phyloP scores from a whole-genome alignment of 495 filamentous ascomycete genomes.

The Polyplosphaeria fusca region DNA sequence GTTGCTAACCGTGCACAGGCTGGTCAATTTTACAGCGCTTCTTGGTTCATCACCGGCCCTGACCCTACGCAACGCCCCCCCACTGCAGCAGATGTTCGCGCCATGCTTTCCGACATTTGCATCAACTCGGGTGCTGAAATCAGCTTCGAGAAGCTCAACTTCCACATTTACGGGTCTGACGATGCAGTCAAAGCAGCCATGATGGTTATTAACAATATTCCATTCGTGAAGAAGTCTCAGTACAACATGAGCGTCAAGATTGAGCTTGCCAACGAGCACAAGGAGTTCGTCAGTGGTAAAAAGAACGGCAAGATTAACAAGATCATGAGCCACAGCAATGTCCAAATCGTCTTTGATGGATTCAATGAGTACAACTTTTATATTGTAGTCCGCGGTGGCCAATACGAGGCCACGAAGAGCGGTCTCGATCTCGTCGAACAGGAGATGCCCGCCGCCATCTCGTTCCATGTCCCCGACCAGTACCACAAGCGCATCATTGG shows the following conservation, averaged over 20 bases:
- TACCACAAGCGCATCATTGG: constrained; percentile 99
- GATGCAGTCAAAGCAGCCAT: constrained; percentile 92
- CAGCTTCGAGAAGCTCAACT: constrained; percentile 87
- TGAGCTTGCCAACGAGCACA: constrained; percentile 97
- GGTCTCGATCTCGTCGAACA: constrained; percentile 92
- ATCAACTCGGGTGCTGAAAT: constrained; percentile 94
- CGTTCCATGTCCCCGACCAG: constrained; percentile 98
- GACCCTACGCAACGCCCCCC: constrained; percentile 70
- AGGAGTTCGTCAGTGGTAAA: constrained; percentile 98
- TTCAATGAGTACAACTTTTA: constrained; percentile 99
- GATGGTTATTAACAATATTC: constrained; percentile 86
- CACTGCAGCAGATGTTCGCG: constrained; percentile 69
- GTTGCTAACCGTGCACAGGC: constrained; percentile 53
- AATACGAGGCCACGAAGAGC: constrained; percentile 87
- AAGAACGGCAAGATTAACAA: constrained; percentile 99
- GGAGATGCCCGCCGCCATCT: constrained; percentile 98
- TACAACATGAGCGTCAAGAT: constrained; percentile 97
- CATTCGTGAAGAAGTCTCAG: constrained; percentile 79
- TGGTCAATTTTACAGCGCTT: constrained; percentile 95
- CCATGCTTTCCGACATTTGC: constrained; percentile 93
- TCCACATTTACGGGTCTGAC: constrained; percentile 91
- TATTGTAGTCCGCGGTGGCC: constrained; percentile 89
- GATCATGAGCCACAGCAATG: constrained; percentile 98
- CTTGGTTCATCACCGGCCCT: constrained; percentile 87
- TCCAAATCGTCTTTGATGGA: constrained; percentile 97